Base-by-base conservation (phyloP, 345 rosid genomes). In the Eucalyptus erythrocorys region DNA sequence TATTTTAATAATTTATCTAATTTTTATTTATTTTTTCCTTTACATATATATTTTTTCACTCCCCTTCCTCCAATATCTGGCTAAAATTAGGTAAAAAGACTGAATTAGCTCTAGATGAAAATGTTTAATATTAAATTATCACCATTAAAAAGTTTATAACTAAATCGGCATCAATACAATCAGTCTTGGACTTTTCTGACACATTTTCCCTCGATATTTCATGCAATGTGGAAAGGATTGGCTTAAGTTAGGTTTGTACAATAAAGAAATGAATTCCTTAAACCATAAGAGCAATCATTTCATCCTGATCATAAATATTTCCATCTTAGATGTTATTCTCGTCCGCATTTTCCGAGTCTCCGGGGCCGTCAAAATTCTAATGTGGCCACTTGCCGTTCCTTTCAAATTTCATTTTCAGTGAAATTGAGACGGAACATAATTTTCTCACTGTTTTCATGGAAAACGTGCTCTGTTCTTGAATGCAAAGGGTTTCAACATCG, bases 61-160 rank as follows among this genome's bases (percentile, higher is more conserved):
- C n/a, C n/a, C n/a, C n/a, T n/a, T n/a, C n/a, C n/a, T n/a, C n/a
- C n/a, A n/a, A n/a, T n/a, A n/a, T n/a, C n/a, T n/a, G n/a, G n/a
- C n/a, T n/a, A n/a, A n/a, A n/a, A n/a, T n/a, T n/a, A n/a, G n/a
- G n/a, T n/a, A n/a, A n/a, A n/a, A n/a, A n/a, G n/a, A n/a, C n/a
- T n/a, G n/a, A n/a, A n/a, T n/a, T n/a, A n/a, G n/a, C n/a, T n/a
- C n/a, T n/a, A n/a, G n/a, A n/a, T n/a, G n/a, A n/a, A n/a, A n/a
- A n/a, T n/a, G n/a, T n/a, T n/a, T n/a, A n/a, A n/a, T 4, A n/a
- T n/a, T n/a, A n/a, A n/a, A n/a, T n/a, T n/a, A n/a, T n/a, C n/a
- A n/a, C 1, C 0, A 17, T 50, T 50, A 50, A 50, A 17, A 50
- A 0, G 4, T 50, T 17, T 17, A 50, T 6, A 0, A 50, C 1